Conservation (phyloP, 805 yeast genomes). For the Candida berthetii region DNA sequence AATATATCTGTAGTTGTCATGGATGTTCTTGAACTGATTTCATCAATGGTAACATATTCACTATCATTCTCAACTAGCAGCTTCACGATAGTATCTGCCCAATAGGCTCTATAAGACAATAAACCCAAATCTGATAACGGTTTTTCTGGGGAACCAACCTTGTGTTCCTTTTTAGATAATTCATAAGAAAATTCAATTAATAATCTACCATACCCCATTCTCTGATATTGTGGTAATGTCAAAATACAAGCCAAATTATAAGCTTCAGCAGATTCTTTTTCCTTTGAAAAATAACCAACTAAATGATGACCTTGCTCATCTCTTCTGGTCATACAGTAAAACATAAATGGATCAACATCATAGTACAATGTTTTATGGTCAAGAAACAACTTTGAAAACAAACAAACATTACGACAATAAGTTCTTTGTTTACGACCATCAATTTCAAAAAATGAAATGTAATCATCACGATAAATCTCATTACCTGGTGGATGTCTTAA, state of each 20-base stretch:
- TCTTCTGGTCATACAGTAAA: slow-evolving; percentile 89
- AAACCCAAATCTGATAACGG: slow-evolving; percentile 94
- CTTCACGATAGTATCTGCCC: slow-evolving; percentile 87
- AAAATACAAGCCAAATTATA: slow-evolving; percentile 97
- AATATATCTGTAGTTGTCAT: slow-evolving; percentile 96
- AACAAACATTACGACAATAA: slow-evolving; percentile 94
- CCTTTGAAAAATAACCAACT: slow-evolving; percentile 95
- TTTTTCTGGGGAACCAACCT: slow-evolving; percentile 95
- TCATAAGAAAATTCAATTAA: slow-evolving; percentile 92
- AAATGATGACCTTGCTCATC: slow-evolving; percentile 92
- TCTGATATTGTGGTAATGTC: slow-evolving; percentile 93
- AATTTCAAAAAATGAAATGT: slow-evolving; percentile 92
- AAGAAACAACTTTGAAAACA: slow-evolving; percentile 81
- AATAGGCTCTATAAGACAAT: slow-evolving; percentile 87
- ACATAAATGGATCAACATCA: slow-evolving; percentile 96
- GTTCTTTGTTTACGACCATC: slow-evolving; percentile 95
- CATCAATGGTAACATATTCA: slow-evolving; percentile 72
- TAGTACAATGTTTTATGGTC: slow-evolving; percentile 96
- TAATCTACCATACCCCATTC: slow-evolving; percentile 89
- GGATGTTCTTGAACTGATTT: slow-evolving; percentile 76
- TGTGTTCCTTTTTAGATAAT: slow-evolving; percentile 80
- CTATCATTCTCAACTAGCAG: slow-evolving; percentile 56
- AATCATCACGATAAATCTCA: slow-evolving; percentile 90
- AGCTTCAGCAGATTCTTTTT: slow-evolving; percentile 91
- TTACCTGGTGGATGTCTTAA: slow-evolving; percentile 97